A percentile compares a stretch with the other conserved stretches of the same genome.
Conservation (phyloP, 805 yeast genomes). For the Yarrowia phangngaensis region DNA sequence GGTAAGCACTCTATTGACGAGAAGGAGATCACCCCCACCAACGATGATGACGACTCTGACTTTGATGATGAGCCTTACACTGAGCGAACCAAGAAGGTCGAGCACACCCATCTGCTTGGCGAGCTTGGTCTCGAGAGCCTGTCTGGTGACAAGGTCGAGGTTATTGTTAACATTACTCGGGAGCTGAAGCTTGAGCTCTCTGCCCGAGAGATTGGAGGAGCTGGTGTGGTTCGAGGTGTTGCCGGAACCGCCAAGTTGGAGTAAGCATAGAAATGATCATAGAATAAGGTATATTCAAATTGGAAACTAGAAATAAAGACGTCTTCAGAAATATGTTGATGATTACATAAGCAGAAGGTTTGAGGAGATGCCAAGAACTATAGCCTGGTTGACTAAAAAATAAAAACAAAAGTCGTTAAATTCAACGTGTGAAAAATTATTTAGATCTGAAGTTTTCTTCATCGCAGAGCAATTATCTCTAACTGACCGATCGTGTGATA, state of each 20-base stretch:
- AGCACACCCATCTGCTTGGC: conserved; percentile 70
- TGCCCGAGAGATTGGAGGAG: conserved; percentile 42
- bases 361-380: no score
- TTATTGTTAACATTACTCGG: conserved; percentile 59
- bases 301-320: no score
- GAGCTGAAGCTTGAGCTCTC: conserved; percentile 63
- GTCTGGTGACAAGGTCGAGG: conserved; percentile 59
- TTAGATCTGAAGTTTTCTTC: no score
- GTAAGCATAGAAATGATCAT: conserved; percentile 18
- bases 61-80: conserved; percentile 90
- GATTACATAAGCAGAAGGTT: no score
- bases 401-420: no score
- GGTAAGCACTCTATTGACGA: conserved; percentile 66
- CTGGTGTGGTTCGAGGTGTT: conserved; percentile 35
- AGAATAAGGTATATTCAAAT: no score
- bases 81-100: conserved; percentile 66
- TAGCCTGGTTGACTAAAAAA: no score
- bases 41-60: conserved; percentile 48
- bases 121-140: conserved; percentile 72
- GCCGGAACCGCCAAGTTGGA: conserved; percentile 27
- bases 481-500: no score
- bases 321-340: no score
- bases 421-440: no score
- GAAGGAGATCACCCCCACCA: conserved; percentile 59
- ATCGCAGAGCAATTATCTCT: no score